Evolutionary conservation across 2,329 filamentous ascomycete genomes (phyloP), one percentile per base, ranked within the genome.

Genomic region (Fusarium buharicum): DNA sequence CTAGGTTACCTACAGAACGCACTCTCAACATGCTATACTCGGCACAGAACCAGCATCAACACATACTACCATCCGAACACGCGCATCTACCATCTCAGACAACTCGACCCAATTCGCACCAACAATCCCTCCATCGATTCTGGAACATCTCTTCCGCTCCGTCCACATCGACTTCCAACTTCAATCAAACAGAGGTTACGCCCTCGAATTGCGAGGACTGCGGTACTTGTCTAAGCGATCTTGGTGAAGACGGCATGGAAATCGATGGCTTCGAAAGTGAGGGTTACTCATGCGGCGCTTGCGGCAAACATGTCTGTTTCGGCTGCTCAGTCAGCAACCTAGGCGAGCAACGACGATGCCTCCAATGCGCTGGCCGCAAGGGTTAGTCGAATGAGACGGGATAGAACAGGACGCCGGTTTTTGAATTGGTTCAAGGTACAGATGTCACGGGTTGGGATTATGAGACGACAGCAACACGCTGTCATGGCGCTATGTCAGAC

Each of bases 291-390:
- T 87, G 85, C 49, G 77, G 76, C 9, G 77, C 74, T 0, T 88
- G 85, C 54, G 77, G 80, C 6, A 86, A 84, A 69, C 75, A 79
- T 11, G 83, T 88, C 13, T 88, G 85, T 73, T 84, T 82, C 51
- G 80, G 82, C 50, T 88, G 86, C 68, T 86, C 84, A 0, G 78
- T 87, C 36, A 85, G 82, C 58, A 84, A 85, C 59, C 73, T 88
- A 0, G 84, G 84, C 4, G 80, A 83, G 59, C 76, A 83, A 64
- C 77, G 82, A 55, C 75, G 79, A 36, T 88, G 85, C 62, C 63
- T 87, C 38, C 73, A 71, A 5, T 88, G 86, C 65, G 82, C 83
- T 1, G 79, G 79, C 9, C 71, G 71, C 39, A 76, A 71, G 18
- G 65, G 60, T 0, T 67, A 61, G 59, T 50, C 45, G 1, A 62